Evolutionary conservation across 2,329 filamentous ascomycete genomes (phyloP).

Genomic region (Talaromyces sp.): DNA sequence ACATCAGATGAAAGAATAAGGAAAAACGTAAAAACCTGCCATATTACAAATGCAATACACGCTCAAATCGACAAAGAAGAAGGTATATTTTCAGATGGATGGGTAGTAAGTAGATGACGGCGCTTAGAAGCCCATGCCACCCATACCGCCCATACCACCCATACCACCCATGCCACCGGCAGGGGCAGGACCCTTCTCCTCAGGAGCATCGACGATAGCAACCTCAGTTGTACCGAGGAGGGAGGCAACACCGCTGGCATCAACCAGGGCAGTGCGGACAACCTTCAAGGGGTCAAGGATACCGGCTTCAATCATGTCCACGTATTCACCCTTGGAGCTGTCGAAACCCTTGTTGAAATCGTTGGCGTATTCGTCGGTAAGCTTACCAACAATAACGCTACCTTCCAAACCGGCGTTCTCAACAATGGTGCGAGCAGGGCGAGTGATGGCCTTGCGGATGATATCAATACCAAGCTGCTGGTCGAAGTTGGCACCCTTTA

Average conservation of each 20-base stretch:
- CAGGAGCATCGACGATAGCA: constrained; percentile 89
- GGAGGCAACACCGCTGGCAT: constrained; percentile 93
- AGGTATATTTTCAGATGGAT: neutral
- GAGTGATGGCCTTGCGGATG: constrained; percentile 96
- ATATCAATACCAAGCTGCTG: constrained; percentile 98
- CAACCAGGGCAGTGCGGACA: constrained; percentile 89
- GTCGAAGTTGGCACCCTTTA: constrained; percentile 95
- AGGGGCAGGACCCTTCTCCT: constrained; percentile 71
- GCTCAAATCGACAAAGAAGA: constrained; percentile 14
- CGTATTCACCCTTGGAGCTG: constrained; percentile 93
- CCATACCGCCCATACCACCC: constrained; percentile 59
- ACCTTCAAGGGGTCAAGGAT: constrained; percentile 99
- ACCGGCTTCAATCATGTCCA: constrained; percentile 95
- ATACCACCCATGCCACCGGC: constrained; percentile 55
- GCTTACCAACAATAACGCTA: constrained; percentile 94
- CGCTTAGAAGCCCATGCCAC: constrained; percentile 11
- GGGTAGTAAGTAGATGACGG: neutral
- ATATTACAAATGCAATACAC: constrained; percentile 18
- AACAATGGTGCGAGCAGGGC: constrained; percentile 88
- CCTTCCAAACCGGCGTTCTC: constrained; percentile 97
- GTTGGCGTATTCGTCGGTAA: constrained; percentile 81
- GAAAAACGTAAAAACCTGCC: constrained; percentile 6
- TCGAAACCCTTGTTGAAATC: constrained; percentile 99
- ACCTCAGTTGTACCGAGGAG: constrained; percentile 97
- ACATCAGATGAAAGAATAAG: constrained; percentile 9